Evolutionary conservation across 768 basidiomycete genomes (phyloP).

Genomic region (Vishniacozyma victoriae): DNA sequence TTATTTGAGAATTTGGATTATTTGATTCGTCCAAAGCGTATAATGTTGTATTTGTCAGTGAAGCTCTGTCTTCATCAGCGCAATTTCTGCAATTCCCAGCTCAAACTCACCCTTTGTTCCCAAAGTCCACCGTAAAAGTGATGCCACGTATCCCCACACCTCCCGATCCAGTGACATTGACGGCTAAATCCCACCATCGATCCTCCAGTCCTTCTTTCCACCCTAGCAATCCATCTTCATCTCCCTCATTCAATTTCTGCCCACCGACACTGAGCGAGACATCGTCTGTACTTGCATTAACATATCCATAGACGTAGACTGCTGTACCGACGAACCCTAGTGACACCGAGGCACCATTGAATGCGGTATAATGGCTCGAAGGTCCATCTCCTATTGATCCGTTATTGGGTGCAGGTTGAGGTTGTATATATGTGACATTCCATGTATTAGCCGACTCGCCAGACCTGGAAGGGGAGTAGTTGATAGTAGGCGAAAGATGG

Average conservation of each 20-base stretch:
- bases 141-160: slow-evolving; percentile 6
- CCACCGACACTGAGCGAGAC: too few species aligned
- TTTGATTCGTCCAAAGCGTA: too few species aligned
- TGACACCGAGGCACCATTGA: slow-evolving; percentile 3
- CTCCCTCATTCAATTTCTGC: slow-evolving; percentile 1
- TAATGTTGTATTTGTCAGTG: too few species aligned
- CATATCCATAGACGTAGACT: slow-evolving; percentile 6
- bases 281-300: neutral
- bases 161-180: slow-evolving; percentile 3
- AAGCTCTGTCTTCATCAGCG: too few species aligned
- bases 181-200: slow-evolving; percentile 1
- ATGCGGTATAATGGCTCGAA: slow-evolving; percentile 6
- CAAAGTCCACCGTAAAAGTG: slow-evolving; percentile 8
- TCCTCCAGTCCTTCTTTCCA: slow-evolving; percentile 1
- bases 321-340: slow-evolving; percentile 8
- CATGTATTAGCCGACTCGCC: neutral
- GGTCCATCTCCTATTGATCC: slow-evolving; percentile 7
- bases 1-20: too few species aligned
- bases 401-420: neutral
- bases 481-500: slow-evolving; percentile 15
- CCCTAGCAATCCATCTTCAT: neutral
- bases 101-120: slow-evolving; percentile 7
- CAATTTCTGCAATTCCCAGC: too few species aligned
- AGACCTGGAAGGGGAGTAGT: slow-evolving; percentile 2
- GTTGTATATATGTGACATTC: slow-evolving; percentile 8